Percentiles rank a stretch among this genome's conserved stretches.
phyloP scores from a whole-genome alignment of 768 basidiomycete species.

The Phanerochaete carnosa region DNA sequence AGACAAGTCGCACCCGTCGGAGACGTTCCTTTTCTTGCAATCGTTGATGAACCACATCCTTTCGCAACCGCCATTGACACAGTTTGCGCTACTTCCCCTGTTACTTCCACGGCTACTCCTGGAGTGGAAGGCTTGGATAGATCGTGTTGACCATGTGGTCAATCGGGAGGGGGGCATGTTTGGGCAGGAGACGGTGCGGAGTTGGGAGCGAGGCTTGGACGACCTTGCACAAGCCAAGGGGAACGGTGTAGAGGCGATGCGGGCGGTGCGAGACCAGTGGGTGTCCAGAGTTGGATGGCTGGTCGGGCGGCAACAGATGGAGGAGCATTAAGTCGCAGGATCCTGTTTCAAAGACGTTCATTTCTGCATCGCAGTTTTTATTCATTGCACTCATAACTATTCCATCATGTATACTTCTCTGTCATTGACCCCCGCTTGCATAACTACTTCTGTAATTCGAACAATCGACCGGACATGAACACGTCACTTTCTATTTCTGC shows the following conservation, averaged over 20 bases:
- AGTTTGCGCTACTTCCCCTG: constrained; percentile 51
- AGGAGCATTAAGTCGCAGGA: constrained; percentile 26
- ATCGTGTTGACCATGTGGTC: constrained; percentile 62
- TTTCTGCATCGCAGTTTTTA: neutral
- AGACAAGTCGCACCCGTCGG: constrained; percentile 67
- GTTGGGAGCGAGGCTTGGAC: constrained; percentile 70
- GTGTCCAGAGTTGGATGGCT: constrained; percentile 77
- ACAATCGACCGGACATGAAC: neutral
- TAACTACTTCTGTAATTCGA: neutral
- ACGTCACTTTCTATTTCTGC: neutral
- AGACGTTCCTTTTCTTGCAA: constrained; percentile 70
- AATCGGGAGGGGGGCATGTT: constrained; percentile 81
- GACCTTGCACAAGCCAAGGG: constrained; percentile 56
- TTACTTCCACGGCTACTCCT: constrained; percentile 61
- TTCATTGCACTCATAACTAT: constrained; percentile 8
- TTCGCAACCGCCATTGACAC: constrained; percentile 64
- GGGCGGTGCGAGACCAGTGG: constrained; percentile 60
- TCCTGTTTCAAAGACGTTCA: constrained; percentile 27
- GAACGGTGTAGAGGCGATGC: constrained; percentile 39
- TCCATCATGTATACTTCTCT: constrained; percentile 1
- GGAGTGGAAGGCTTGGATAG: constrained; percentile 81
- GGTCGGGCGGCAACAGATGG: constrained; percentile 46
- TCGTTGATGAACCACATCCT: constrained; percentile 66
- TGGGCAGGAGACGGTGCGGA: constrained; percentile 60
- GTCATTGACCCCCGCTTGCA: neutral